Base-by-base conservation (phyloP, 1,284 basidiomycete species). In the Cryptococcus neoformans region DNA sequence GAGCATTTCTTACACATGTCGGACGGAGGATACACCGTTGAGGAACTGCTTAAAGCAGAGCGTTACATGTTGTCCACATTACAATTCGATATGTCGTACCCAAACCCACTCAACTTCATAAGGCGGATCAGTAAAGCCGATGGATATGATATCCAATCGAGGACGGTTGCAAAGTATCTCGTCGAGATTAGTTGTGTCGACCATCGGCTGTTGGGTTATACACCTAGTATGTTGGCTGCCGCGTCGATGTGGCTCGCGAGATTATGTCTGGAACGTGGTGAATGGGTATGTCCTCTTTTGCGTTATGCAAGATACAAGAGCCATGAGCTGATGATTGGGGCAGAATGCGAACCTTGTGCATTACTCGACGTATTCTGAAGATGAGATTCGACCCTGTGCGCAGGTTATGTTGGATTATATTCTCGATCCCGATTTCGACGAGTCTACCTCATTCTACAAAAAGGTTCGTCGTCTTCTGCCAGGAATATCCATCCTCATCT, bases 61-160 rank as follows among this genome's bases (percentile, higher is more conserved):
- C 84, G 88, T 54, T 98, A 97, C 74, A 86, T 99, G 57, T 81
- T 99, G 58, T 89, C 90, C 75, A 91, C 92, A 5, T 81, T 99
- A 50, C 87, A 92, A 58, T 99, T 92, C 84, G 90, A 96, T 75
- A 73, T 98, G 62, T 87, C 87, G 67, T 96, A 90, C 74, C 92
- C 94, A 44, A 95, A 91, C 74, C 93, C 94, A 1, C 88, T 98
- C 70, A 89, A 95, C 77, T 98, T 90, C 79, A 82, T 98, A 53
- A 83, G 94, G 40, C 83, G 93, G 49, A 87, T 93, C 59, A 93
- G 90, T 78, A 99, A 98, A 78, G 96, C 95, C 3, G 96, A 99
- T 69, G 88, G 90, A 59, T 98, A 95, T 76, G 90, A 97, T 70
- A 85, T 92, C 54, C 88, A 94, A 73, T 88, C 87, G 34, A 82